Conservation (phyloP, 1,284 basidiomycete genomes). For the Pisolithus thermaeus region DNA sequence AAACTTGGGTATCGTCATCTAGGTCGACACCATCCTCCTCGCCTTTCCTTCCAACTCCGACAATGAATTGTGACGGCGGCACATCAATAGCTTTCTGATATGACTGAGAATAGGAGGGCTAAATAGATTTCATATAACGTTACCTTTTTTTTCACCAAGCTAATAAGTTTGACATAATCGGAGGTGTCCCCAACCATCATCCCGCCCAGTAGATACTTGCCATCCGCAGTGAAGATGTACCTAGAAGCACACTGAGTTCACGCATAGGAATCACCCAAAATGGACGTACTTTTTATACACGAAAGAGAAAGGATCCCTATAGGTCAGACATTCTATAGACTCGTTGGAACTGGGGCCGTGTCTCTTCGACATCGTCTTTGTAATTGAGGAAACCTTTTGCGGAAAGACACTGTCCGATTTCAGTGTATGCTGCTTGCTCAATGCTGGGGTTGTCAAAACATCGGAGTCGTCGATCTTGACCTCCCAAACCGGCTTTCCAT, state of each 20-base stretch:
- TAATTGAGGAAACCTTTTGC: background rate
- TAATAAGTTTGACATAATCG: constrained; percentile 67
- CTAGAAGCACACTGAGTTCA: constrained; percentile 15
- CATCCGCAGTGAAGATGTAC: constrained; percentile 72
- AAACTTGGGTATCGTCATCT: constrained; percentile 68
- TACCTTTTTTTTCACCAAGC: constrained; percentile 68
- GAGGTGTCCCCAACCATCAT: constrained; percentile 79
- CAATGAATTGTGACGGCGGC: constrained; percentile 62
- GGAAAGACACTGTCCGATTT: background rate
- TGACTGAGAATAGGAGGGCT: background rate
- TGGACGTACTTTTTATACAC: constrained; percentile 62
- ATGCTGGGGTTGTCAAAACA: constrained; percentile 3
- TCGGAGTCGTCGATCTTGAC: constrained; percentile 13
- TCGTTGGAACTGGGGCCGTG: constrained; percentile 32
- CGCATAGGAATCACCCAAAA: background rate
- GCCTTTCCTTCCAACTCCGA: constrained; percentile 47
- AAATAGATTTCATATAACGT: constrained; percentile 4
- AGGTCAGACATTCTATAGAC: constrained; percentile 60
- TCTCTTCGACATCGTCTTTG: constrained; percentile 11
- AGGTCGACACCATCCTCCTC: constrained; percentile 62
- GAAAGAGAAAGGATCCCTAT: constrained; percentile 66
- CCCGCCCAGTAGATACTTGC: constrained; percentile 68
- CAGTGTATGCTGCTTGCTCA: background rate
- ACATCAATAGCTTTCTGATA: constrained; percentile 56
- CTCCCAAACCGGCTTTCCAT: constrained; percentile 11